phyloP scores from a whole-genome alignment of 176 grass and related monocot genomes.

The Alloteropsis semialata region DNA sequence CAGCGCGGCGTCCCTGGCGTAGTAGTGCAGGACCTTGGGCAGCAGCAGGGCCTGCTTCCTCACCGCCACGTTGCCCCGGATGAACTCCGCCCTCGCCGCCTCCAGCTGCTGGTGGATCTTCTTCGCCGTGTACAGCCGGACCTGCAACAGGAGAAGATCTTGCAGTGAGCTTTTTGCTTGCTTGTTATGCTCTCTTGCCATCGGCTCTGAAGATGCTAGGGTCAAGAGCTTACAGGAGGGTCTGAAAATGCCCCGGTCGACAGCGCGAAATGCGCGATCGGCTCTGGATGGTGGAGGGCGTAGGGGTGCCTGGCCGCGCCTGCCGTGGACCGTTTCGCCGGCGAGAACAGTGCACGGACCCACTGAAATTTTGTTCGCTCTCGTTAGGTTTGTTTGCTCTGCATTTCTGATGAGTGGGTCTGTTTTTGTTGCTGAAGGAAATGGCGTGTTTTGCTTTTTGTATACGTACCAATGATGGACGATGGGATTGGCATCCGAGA shows the following conservation, averaged over 20 bases:
- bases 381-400: neutral
- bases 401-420: neutral
- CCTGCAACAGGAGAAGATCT: constrained; percentile 20
- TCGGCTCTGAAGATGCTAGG: neutral
- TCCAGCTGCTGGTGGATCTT: constrained; percentile 70
- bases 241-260: constrained; percentile 86
- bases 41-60: constrained; percentile 72
- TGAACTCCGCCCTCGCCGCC: constrained; percentile 64
- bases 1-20: constrained; percentile 63
- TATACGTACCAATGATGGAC: constrained; percentile 75
- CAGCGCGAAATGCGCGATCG: constrained; percentile 78
- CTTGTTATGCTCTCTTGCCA: neutral
- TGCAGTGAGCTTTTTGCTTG: neutral
- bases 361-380: constrained; percentile 38
- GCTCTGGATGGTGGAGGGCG: constrained; percentile 56
- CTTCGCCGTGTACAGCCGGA: constrained; percentile 76
- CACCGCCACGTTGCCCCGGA: constrained; percentile 50
- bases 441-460: neutral
- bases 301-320: constrained; percentile 59
- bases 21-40: constrained; percentile 89
- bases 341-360: constrained; percentile 54
- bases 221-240: constrained; percentile 56
- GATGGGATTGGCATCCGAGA: constrained; percentile 84
- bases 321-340: constrained; percentile 43
- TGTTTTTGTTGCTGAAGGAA: neutral